These are phyloP conservation scores for Corylus avellana DNA, from an alignment of 306 rosid genomes.

Conservation along the genomic window DNA sequence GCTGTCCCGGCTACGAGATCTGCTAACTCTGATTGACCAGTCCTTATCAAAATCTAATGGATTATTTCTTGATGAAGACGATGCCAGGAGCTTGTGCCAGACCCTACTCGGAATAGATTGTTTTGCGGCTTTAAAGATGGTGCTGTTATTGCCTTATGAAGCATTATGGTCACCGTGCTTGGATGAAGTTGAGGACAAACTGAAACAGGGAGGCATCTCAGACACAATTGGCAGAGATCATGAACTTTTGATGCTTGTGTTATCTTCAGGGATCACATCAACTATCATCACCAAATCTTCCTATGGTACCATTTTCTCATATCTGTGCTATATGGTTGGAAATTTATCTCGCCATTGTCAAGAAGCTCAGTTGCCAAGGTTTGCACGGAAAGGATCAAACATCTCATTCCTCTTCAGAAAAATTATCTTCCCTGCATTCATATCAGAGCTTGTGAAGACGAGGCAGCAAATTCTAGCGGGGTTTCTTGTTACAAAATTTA, in stretches of 20 bases:
- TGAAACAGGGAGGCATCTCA: constrained; percentile 61
- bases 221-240: constrained; percentile 43
- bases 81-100: constrained; percentile 53
- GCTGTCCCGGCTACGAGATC: constrained; percentile 56
- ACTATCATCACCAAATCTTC: constrained; percentile 47
- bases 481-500: constrained; percentile 68
- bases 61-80: constrained; percentile 74
- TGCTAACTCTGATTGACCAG: constrained; percentile 71
- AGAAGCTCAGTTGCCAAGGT: constrained; percentile 45
- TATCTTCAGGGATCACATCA: constrained; percentile 65
- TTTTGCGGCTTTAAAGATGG: constrained; percentile 66
- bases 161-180: constrained; percentile 60
- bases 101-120: constrained; percentile 56
- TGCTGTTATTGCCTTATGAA: constrained; percentile 67
- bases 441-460: constrained; percentile 84
- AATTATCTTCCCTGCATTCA: constrained; percentile 60
- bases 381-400: constrained; percentile 32
- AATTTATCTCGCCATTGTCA: constrained; percentile 61
- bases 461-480: constrained; percentile 88
- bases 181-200: constrained; percentile 60
- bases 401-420: constrained; percentile 48
- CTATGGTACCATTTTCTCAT: constrained; percentile 66
- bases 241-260: constrained; percentile 64
- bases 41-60: constrained; percentile 49
- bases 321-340: constrained; percentile 75